Evolutionary conservation across 495 filamentous ascomycete genomes (phyloP).

Genomic region (Trichocladium antarcticum): DNA sequence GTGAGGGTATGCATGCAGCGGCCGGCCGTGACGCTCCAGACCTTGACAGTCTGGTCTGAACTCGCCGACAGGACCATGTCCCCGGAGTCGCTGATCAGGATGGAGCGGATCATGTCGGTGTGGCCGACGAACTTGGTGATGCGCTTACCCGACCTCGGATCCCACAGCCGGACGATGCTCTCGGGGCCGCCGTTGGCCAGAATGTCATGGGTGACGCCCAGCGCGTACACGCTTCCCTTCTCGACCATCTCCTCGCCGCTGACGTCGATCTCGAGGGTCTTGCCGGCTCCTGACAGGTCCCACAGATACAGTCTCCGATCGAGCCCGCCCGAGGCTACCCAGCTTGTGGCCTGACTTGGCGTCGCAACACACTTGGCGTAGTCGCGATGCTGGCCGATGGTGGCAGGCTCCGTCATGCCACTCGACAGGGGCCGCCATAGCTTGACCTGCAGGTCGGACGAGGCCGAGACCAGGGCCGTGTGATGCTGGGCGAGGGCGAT

Average conservation of each 20-base stretch:
- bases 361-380: conserved; percentile 92
- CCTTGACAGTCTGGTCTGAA: conserved; percentile 92
- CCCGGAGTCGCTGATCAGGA: conserved; percentile 76
- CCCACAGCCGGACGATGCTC: conserved; percentile 88
- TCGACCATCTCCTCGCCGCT: conserved; percentile 66
- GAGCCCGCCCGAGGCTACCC: conserved; percentile 94
- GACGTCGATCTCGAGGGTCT: conserved; percentile 74
- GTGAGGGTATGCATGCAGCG: conserved; percentile 95
- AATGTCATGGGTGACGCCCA: conserved; percentile 60
- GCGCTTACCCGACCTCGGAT: conserved; percentile 74
- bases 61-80: conserved; percentile 91
- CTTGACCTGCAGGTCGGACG: conserved; percentile 89
- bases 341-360: conserved; percentile 55
- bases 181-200: conserved; percentile 91
- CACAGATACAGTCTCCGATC: conserved; percentile 86
- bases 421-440: conserved; percentile 82
- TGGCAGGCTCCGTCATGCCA: conserved; percentile 54
- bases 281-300: conserved; percentile 80
- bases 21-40: conserved; percentile 91
- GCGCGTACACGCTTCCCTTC: conserved; percentile 91
- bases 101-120: conserved; percentile 86
- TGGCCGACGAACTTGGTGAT: conserved; percentile 98
- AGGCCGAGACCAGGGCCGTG: conserved; percentile 79
- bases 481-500: conserved; percentile 78
- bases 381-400: conserved; percentile 86